Conservation (phyloP, 345 rosid genomes). For the Mercurialis annua region DNA sequence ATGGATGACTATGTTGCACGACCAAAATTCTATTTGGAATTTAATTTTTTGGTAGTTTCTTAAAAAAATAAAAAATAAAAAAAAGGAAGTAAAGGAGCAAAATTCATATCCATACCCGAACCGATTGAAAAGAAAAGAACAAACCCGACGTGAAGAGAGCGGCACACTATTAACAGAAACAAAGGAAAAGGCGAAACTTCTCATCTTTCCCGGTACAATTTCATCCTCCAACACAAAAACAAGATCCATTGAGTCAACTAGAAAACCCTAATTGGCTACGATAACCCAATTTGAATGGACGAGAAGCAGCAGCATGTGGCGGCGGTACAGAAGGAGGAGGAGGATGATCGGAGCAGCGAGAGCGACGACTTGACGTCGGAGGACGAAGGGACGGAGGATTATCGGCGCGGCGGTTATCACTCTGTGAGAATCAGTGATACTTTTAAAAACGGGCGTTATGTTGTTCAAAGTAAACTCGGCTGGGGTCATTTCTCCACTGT, state of each 20-base stretch:
- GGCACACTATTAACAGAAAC: neutral
- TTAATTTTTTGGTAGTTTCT: no score
- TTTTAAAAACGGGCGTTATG: conserved; percentile 60
- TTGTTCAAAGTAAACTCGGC: conserved; percentile 66
- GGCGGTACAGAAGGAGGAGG: conserved; percentile 29
- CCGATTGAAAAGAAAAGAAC: neutral
- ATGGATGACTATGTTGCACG: no score
- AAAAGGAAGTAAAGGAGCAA: no score
- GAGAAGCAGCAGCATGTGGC: conserved; percentile 23
- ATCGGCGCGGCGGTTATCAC: conserved; percentile 70
- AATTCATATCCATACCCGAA: neutral
- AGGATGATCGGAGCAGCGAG: conserved; percentile 42
- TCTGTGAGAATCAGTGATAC: conserved; percentile 62
- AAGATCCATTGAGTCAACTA: neutral
- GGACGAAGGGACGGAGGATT: conserved; percentile 74
- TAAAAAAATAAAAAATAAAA: no score
- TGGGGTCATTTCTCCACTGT: conserved; percentile 90
- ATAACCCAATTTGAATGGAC: conserved; percentile 19
- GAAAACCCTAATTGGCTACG: neutral
- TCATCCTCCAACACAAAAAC: neutral
- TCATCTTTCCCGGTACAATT: conserved; percentile 8
- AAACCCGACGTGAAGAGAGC: no score
- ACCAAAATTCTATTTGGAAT: no score
- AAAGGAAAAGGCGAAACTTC: neutral
- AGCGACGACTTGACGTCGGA: conserved; percentile 61